These are phyloP conservation scores for Fusarium pseudograminearum DNA, from an alignment of 2,329 filamentous ascomycete genomes.

Conservation along the genomic window DNA sequence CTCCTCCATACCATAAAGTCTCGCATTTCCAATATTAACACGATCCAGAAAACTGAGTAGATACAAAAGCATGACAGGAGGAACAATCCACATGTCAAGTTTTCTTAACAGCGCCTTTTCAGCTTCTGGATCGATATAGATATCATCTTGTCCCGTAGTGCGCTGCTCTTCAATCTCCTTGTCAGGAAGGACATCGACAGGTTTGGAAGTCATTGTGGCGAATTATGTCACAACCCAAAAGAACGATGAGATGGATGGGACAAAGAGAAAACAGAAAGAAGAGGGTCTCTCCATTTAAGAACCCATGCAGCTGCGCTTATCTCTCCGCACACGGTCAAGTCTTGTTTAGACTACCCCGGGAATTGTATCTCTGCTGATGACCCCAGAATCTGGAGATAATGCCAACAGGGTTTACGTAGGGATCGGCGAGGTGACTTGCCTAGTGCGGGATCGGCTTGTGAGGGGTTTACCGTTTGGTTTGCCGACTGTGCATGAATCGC, in stretches of 20 bases:
- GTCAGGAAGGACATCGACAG: constrained; percentile 15
- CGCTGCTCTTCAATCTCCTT: constrained; percentile 43
- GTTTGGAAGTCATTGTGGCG: constrained; percentile 36
- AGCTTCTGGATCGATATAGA: constrained; percentile 48
- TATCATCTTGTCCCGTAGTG: constrained; percentile 25
- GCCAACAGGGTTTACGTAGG: constrained; percentile 13
- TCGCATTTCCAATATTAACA: constrained; percentile 67
- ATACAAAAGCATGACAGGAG: constrained; percentile 72
- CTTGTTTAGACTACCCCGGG: neutral
- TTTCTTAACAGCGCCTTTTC: constrained; percentile 63
- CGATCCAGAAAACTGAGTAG: constrained; percentile 55
- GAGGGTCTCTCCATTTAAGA: constrained; percentile 29
- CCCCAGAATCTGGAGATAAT: constrained; percentile 27
- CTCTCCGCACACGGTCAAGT: constrained; percentile 38
- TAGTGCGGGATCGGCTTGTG: constrained; percentile 23
- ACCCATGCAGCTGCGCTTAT: constrained; percentile 15
- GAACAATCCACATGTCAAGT: constrained; percentile 71
- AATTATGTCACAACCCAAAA: neutral
- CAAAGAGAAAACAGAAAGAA: neutral
- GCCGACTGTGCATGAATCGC: constrained; percentile 30
- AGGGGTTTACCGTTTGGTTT: constrained; percentile 25
- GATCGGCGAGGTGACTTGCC: constrained; percentile 23
- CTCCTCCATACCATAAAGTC: constrained; percentile 71
- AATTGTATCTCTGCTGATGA: constrained; percentile 5
- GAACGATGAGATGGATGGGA: neutral